These are phyloP conservation scores for Apiosordaria backusii DNA, from an alignment of 495 filamentous ascomycete species.

Conservation along the genomic window DNA sequence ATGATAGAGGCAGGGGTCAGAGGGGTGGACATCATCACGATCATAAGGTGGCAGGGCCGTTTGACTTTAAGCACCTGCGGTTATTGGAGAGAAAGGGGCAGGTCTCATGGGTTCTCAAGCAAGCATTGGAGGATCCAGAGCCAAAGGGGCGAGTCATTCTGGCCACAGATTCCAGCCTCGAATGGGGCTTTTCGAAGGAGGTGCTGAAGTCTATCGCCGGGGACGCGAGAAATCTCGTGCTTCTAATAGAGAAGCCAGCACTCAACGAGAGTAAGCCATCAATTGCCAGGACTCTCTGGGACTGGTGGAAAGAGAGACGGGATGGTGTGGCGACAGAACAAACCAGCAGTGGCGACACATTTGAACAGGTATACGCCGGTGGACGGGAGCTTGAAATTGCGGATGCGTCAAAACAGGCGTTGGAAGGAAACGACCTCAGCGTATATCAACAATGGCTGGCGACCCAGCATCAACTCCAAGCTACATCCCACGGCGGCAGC, in stretches of 20 bases:
- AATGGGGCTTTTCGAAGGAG: constrained; percentile 95
- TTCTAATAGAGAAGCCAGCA: constrained; percentile 70
- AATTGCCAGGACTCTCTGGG: constrained; percentile 62
- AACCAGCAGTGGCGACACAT: constrained; percentile 53
- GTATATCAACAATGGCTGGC: constrained; percentile 90
- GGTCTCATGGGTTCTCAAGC: constrained; percentile 58
- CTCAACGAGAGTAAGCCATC: constrained; percentile 36
- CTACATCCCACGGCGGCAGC: constrained; percentile 64
- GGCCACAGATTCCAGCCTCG: constrained; percentile 82
- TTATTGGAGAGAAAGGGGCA: constrained; percentile 73
- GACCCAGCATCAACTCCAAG: constrained; percentile 72
- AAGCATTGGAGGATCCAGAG: constrained; percentile 35
- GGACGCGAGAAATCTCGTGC: constrained; percentile 73
- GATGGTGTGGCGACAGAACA: constrained; percentile 61
- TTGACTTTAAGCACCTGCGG: constrained; percentile 83
- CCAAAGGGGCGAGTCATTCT: constrained; percentile 71
- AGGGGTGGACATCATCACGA: constrained; percentile 37
- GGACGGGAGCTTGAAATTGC: constrained; percentile 59
- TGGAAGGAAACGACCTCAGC: constrained; percentile 69
- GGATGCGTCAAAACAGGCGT: constrained; percentile 56
- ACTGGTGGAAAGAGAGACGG: constrained; percentile 66
- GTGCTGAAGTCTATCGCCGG: constrained; percentile 68
- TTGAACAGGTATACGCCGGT: constrained; percentile 62
- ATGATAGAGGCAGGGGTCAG: constrained; percentile 35
- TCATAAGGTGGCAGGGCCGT: constrained; percentile 61